Evolutionary conservation across 257 asterid species (phyloP), one percentile per base, ranked within the genome.

Genomic region (Solanum clarkiae): DNA sequence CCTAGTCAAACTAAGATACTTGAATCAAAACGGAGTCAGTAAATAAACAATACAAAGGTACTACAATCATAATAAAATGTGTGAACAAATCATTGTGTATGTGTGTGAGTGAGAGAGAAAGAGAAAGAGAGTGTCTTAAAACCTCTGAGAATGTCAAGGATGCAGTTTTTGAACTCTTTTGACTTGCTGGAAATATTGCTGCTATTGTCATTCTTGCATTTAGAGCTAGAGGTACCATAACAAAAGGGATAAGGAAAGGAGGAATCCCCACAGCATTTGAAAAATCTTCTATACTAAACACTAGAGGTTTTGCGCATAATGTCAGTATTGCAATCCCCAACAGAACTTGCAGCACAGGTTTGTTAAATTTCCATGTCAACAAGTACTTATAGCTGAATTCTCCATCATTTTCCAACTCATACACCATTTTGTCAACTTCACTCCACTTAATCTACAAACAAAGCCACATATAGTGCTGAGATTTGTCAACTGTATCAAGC

Each of bases 141-240:
- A 32, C 95, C 97, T 93, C 97, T 32, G 97, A 93, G 85, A 93
- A 91, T 88, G 95, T 93, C 90, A 93, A 90, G 49, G 97, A 91
- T 80, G 94, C 92, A 69, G 90, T 88, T 84, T 86, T 88, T 84
- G 86, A 77, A 26, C 86, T 91, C 90, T 90, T 92, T 32, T 85
- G 91, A 82, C 89, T 90, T 7, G 95, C 94, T 60, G 94, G 93
- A 70, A 88, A 87, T 49, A 92, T 22, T 42, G 97, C 93, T 63
- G 91, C 56, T 82, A 91, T 7, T 70, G 88, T 87, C 54, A 88
- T 87, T 83, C 93, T 88, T 26, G 90, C 91, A 84, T 93, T 91
- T 91, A 92, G 87, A 86, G 93, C 92, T 2, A 90, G 44, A 3
- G 95, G 93, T 1, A 92, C 92, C 14, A 89, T 86, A 26, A 92